Conservation (phyloP, 768 basidiomycete species). For the Serendipita sp. region DNA sequence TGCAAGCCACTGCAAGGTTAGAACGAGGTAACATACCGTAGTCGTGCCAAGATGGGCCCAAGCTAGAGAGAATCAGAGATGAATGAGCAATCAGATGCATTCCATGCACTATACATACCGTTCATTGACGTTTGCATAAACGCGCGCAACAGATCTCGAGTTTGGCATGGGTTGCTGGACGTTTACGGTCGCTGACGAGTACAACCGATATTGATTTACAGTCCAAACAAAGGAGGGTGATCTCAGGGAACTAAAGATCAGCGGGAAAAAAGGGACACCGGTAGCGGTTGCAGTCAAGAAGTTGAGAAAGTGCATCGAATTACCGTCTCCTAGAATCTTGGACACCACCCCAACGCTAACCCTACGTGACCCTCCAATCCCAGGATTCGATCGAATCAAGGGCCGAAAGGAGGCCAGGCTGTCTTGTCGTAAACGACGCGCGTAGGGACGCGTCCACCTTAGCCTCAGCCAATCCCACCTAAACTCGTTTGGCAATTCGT, state of each 20-base stretch:
- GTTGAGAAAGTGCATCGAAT: no score
- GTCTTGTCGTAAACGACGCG: not conserved
- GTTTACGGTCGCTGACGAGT: not conserved
- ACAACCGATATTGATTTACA: no score
- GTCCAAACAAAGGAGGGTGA: no score
- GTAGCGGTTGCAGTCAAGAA: no score
- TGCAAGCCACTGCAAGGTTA: slow-evolving; percentile 8
- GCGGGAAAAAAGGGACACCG: no score
- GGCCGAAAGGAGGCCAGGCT: no score
- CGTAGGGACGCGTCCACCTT: not conserved
- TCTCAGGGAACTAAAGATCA: no score
- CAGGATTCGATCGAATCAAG: no score
- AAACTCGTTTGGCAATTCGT: not conserved
- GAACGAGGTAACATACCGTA: slow-evolving; percentile 46
- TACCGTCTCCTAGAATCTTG: no score
- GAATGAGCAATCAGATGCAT: not conserved
- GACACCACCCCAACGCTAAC: no score
- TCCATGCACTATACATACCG: slow-evolving; percentile 21
- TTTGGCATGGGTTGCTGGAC: not conserved
- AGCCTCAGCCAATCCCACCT: not conserved
- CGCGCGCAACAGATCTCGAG: slow-evolving; percentile 51
- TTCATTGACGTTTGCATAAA: slow-evolving; percentile 79
- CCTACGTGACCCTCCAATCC: no score
- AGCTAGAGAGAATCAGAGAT: slow-evolving; percentile 10
- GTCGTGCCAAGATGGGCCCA: slow-evolving; percentile 89